Percentiles rank a stretch among this genome's conserved stretches.
phyloP scores from a whole-genome alignment of 2,329 filamentous ascomycete species.

The Coniella lustricola region DNA sequence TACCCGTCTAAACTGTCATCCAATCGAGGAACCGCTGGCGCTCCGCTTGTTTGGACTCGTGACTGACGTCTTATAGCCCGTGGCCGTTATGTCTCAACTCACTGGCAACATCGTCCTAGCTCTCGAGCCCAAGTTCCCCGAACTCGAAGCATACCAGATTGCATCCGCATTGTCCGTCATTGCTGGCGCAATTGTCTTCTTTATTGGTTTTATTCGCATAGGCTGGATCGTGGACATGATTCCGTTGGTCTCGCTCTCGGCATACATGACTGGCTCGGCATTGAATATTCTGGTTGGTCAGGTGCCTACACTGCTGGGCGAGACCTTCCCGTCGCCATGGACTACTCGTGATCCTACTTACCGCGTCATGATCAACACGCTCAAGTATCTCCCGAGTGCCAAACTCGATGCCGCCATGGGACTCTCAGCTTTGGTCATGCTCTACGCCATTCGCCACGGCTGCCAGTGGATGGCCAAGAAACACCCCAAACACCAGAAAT shows the following conservation, averaged over 20 bases:
- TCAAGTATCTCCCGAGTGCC: conserved; percentile 62
- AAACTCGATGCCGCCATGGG: conserved; percentile 82
- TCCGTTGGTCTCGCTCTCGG: conserved; percentile 79
- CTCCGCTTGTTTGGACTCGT: too few species aligned
- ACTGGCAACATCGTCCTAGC: conserved; percentile 73
- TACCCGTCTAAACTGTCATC: too few species aligned
- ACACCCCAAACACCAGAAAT: conserved; percentile 60
- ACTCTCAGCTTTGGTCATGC: conserved; percentile 67
- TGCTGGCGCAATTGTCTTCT: conserved; percentile 67
- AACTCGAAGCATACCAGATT: conserved; percentile 57
- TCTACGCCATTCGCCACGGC: conserved; percentile 66
- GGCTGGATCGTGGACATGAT: conserved; percentile 94
- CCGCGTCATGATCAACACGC: conserved; percentile 70
- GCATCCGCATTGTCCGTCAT: conserved; percentile 75
- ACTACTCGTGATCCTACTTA: conserved; percentile 73
- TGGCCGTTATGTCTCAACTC: conserved; percentile 90
- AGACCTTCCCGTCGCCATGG: conserved; percentile 52
- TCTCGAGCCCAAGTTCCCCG: conserved; percentile 49
- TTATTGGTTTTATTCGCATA: conserved; percentile 69
- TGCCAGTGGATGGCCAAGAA: conserved; percentile 63
- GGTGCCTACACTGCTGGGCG: conserved; percentile 73
- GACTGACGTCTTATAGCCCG: conserved; percentile 51
- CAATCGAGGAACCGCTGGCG: too few species aligned
- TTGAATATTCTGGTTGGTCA: conserved; percentile 84
- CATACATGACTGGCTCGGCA: conserved; percentile 95